Evolutionary conservation across 176 grass and related monocot genomes (phyloP), one percentile per base, ranked within the genome.

Genomic region (Rhynchospora pubera): DNA sequence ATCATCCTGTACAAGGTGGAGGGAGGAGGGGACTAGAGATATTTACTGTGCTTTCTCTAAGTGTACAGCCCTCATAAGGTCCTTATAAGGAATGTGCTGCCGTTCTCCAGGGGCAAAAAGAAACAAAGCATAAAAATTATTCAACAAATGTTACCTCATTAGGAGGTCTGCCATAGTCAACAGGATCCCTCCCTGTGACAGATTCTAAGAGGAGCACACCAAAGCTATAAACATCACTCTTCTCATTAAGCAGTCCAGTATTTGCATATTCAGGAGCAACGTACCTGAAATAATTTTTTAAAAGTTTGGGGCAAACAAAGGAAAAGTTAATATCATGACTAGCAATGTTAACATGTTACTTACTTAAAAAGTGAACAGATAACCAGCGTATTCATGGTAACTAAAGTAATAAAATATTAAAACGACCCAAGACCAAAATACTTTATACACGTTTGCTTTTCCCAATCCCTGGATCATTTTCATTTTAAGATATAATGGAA

Each of bases 221-320:
- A 65, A 94, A 94, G 58, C 92, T 90, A 82, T 94, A 94, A 5
- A 91, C 87, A 70, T 94, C 92, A 3, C 92, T 94, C 66, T 89
- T 97, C 85, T 97, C 93, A 7, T 97, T 97, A 51, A 97, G 63
- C 34, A 93, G 77, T 32, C 93, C 89, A 9, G 89, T 91, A 81
- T 94, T 89, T 11, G 92, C 92, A 85, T 91, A 94, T 79, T 94
- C 92, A 56, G 92, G 92, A 18, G 92, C 92, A 6, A 94, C 92
- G 23, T 94, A 94, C 87, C 93, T 97, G 47, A 79, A 91, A 86
- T 2, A 39, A 30, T 62, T 57, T 45, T 74, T 74, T 23, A 74
- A 52, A 52, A 74, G 13, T 52, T 51, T 14, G 10, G 50, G 19
- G 48, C 13, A 43, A 22, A 57, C 26, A 51, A 66, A 18, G 65